Percentiles rank a stretch among this genome's conserved stretches.
phyloP scores from a whole-genome alignment of 225 moss, liverwort and hornwort species.

The Rhytidiadelphus loreus region DNA sequence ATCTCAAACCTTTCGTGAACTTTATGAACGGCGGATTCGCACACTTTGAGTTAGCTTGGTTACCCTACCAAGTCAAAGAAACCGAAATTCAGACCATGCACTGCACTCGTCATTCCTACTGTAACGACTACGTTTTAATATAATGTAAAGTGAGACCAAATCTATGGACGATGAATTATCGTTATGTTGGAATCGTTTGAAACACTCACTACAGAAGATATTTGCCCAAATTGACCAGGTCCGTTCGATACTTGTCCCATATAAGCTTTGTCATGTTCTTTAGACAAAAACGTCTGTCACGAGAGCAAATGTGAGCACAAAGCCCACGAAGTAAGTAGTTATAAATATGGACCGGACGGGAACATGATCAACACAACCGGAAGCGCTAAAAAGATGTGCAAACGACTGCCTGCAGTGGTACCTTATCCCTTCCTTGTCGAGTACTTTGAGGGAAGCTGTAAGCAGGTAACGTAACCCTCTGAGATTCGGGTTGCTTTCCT shows the following conservation, averaged over 20 bases:
- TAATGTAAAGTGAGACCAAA: background rate
- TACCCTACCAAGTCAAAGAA: constrained; percentile 32
- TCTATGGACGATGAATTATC: background rate
- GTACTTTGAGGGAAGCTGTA: constrained; percentile 66
- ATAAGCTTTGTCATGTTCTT: constrained; percentile 33
- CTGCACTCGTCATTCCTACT: background rate
- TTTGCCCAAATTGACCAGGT: constrained; percentile 9
- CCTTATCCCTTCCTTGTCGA: constrained; percentile 70
- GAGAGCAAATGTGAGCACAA: background rate
- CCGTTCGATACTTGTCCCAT: constrained; percentile 40
- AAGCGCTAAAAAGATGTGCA: background rate
- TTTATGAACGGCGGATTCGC: constrained; percentile 61
- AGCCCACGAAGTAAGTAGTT: background rate
- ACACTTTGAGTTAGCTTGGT: constrained; percentile 64
- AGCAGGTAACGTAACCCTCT: constrained; percentile 55
- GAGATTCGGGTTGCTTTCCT: constrained; percentile 87
- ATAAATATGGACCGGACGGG: background rate
- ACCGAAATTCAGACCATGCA: background rate
- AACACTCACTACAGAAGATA: background rate
- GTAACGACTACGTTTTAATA: background rate
- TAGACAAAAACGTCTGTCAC: constrained; percentile 40
- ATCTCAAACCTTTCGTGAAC: constrained; percentile 68
- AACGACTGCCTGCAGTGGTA: background rate
- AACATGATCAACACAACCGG: background rate
- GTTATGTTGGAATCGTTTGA: background rate